Base-by-base conservation (phyloP, 768 basidiomycete species). In the Leucosporidium creatinivorum region DNA sequence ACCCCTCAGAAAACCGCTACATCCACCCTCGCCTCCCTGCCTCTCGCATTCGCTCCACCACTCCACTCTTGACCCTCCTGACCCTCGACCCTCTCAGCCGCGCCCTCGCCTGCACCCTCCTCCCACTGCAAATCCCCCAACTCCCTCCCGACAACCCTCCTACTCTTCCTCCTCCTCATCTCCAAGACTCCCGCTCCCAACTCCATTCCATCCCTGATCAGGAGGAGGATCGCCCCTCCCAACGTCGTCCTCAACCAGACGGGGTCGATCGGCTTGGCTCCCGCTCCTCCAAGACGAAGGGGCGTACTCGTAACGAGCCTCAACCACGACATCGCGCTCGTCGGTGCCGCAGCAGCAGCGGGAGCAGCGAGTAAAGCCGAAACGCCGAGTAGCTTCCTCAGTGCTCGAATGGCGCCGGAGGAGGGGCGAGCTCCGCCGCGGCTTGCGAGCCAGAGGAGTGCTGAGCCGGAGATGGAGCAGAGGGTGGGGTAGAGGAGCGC, bases 211-310 rank as follows among this genome's bases (percentile, higher is more conserved):
- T 44, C 39, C 39, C 39, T 44, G 10, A 44, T 44, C 6, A 44
- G 15, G 15, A 74, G 63, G 25, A 76, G 58, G 28, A 75, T 17
- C 18, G 65, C 73, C 19, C 70, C 67, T 23, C 76, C 76, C 28
- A 76, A 36, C 23, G 72, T 61, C 64, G 69, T 76, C 17, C 76
- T 61, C 56, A 75, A 66, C 76, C 76, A 77, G 2, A 75, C 68
- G 17, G 76, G 76, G 51, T 77, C 76, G 28, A 77, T 52, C 10
- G 39, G 33, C 36, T 58, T 50, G 2, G 26, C 62, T 55, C 23
- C 56, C 18, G 18, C 17, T 9, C n/a, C 25, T 47, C 61, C 56
- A 6, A 28, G 58, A 15, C 36, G 36, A 15, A 33, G 39, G 8
- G 39, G 39, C 15, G 39, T 44, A 44, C 39, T 44, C 8, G 39